Evolutionary conservation across 768 basidiomycete genomes (phyloP).

Genomic region (Podaxis sp.): DNA sequence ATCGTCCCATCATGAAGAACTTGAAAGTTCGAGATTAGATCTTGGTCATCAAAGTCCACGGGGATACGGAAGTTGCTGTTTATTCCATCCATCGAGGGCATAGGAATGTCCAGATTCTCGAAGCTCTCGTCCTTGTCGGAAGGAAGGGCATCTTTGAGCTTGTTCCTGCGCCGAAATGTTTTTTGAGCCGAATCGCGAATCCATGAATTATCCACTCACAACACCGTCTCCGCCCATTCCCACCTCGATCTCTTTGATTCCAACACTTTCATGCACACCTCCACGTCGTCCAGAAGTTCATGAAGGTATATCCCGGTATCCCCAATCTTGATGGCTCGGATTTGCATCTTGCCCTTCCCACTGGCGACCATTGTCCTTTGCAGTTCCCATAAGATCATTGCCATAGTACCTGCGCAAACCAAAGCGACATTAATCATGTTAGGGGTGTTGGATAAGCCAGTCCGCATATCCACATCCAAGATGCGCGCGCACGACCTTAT

Average conservation of each 20-base stretch:
- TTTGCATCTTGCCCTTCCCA: constrained; percentile 15
- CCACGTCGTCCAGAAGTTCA: constrained; percentile 35
- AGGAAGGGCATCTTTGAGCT: constrained; percentile 10
- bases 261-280: constrained; percentile 43
- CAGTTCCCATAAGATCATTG: constrained; percentile 60
- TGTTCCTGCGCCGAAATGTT: neutral
- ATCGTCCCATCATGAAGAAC: neutral
- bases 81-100: constrained; percentile 3
- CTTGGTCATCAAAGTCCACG: neutral
- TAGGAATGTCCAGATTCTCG: constrained; percentile 6
- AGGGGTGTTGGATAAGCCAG: constrained; percentile 41
- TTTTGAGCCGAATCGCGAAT: neutral
- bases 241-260: constrained; percentile 34
- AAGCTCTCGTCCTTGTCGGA: neutral
- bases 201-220: constrained; percentile 30
- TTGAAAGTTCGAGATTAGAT: neutral
- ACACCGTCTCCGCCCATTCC: constrained; percentile 29
- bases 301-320: constrained; percentile 19
- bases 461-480: constrained; percentile 47
- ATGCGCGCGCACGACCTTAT: constrained; percentile 62
- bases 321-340: constrained; percentile 7
- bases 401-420: constrained; percentile 49
- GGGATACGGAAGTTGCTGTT: neutral
- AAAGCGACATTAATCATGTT: constrained; percentile 46
- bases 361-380: constrained; percentile 36